These are phyloP conservation scores for Pestalotiopsis sp. DNA, from an alignment of 2,329 filamentous ascomycete genomes.

Conservation along the genomic window DNA sequence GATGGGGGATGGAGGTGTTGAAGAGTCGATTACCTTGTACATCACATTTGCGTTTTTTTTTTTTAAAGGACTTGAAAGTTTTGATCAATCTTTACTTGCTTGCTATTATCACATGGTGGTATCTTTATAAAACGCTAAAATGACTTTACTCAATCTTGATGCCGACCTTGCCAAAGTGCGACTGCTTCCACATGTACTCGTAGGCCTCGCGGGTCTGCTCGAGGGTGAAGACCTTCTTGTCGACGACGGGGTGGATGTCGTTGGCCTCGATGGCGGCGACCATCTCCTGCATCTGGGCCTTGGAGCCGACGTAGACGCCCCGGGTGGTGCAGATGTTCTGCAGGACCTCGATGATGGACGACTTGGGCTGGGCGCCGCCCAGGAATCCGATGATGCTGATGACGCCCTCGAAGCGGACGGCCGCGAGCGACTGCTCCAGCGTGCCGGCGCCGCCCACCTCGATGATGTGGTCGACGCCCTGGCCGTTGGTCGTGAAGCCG, in stretches of 20 bases:
- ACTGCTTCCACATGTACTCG: constrained; percentile 55
- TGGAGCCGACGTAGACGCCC: constrained; percentile 44
- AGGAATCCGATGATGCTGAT: constrained; percentile 48
- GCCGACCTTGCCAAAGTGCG: constrained; percentile 58
- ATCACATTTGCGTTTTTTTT: neutral
- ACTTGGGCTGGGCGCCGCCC: constrained; percentile 45
- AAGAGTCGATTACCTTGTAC: neutral
- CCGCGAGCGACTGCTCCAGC: constrained; percentile 46
- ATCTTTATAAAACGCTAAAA: neutral
- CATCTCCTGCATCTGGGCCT: constrained; percentile 46
- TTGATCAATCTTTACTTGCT: neutral
- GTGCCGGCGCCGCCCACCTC: constrained; percentile 50
- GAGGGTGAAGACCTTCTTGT: constrained; percentile 39
- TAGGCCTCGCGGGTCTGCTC: constrained; percentile 48
- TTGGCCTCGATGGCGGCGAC: constrained; percentile 43
- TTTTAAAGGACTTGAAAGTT: neutral
- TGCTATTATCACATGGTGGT: neutral
- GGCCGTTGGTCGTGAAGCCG: constrained; percentile 42
- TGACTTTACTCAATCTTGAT: constrained; percentile 45
- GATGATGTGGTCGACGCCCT: constrained; percentile 49
- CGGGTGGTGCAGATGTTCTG: constrained; percentile 39
- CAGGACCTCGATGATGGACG: constrained; percentile 55
- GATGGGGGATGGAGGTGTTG: constrained; percentile 32
- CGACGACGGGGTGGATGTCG: constrained; percentile 44
- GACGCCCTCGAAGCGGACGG: constrained; percentile 48